Evolutionary conservation across 441 rosid species (phyloP).

Genomic region (Populus trichocarpa): DNA sequence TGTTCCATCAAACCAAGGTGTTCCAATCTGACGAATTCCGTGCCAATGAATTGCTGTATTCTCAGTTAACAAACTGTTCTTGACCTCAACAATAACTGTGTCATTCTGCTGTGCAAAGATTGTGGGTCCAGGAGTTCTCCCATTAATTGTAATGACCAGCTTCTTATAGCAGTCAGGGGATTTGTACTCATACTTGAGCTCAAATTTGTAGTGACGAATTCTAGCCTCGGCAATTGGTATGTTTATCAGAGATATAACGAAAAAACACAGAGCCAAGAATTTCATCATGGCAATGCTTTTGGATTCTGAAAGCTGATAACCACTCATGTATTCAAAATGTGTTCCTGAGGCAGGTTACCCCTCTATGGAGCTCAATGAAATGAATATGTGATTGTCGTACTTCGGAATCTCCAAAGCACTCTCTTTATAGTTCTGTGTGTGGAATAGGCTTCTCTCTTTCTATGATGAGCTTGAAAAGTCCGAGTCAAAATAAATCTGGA

Average conservation of each 20-base stretch:
- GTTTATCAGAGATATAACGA: constrained; percentile 8
- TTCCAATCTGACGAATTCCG: constrained; percentile 60
- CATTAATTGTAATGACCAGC: constrained; percentile 27
- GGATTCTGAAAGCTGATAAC: not conserved
- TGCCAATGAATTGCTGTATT: constrained; percentile 82
- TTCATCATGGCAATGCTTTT: not conserved
- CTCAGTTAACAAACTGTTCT: constrained; percentile 56
- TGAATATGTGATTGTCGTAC: not conserved
- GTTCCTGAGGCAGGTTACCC: constrained; percentile 15
- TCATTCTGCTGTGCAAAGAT: constrained; percentile 61
- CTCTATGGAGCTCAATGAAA: too few relatives aligned
- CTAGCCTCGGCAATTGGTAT: constrained; percentile 28
- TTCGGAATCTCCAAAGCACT: not conserved
- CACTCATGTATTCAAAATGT: constrained; percentile 14
- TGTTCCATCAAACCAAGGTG: constrained; percentile 43
- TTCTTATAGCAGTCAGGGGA: constrained; percentile 65
- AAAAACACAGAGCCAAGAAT: not conserved
- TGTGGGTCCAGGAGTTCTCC: constrained; percentile 64
- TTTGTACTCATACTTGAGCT: constrained; percentile 54
- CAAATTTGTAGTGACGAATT: constrained; percentile 53
- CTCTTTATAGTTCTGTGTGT: too few relatives aligned
- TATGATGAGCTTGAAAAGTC: not conserved
- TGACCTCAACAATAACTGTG: constrained; percentile 58
- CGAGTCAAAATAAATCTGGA: not conserved
- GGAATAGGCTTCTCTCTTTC: not conserved